Base-by-base conservation (phyloP, 768 basidiomycete genomes). In the Trametes cingulata region DNA sequence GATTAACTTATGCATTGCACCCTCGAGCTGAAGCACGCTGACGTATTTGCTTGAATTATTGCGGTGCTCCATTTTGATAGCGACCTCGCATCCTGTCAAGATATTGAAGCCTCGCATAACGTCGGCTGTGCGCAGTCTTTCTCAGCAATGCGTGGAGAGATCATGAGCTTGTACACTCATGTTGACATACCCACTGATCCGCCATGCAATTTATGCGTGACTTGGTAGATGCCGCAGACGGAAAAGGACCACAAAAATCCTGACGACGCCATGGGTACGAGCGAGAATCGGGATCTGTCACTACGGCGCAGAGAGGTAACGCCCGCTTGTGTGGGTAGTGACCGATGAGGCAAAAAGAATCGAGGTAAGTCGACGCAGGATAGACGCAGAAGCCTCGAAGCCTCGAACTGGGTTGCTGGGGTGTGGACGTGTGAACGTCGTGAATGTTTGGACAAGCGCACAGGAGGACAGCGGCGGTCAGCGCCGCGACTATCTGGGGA, bases 1-100 rank as follows among this genome's bases (percentile, higher is more conserved):
- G 15, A 69, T 56, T 6, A 50, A 42, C n/a, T 52, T 40, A 40
- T 71, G 68, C 6, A 70, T 55, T n/a, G 24, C 33, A 12, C 52
- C 58, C 54, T 70, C 69, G 47, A 64, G 53, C 19, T 36, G 19
- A 27, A 65, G 35, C 8, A 13, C 36, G 1, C 2, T 19, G 5
- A 24, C 19, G 10, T 5, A 33, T 8, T 41, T n/a, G 55, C 62
- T 8, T 51, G 13, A 33, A 62, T 62, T 6, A 17, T 37, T 10
- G 15, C 24, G 25, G 9, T 8, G 27, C 33, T 60, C 56, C 3
- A 57, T 9, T 41, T 69, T 69, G 39, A 40, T 40, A 13, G 39
- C 39, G 39, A 40, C 39, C n/a, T 40, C 39, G 39, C n/a, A 14
- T 15, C n/a, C 39, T 13, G n/a, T 40, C 14, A 40, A n/a, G 14